Percentiles rank a stretch among this genome's conserved stretches.
Evolutionary conservation across 2,329 filamentous ascomycete species (phyloP).

Genomic region (Penicillium sp.): DNA sequence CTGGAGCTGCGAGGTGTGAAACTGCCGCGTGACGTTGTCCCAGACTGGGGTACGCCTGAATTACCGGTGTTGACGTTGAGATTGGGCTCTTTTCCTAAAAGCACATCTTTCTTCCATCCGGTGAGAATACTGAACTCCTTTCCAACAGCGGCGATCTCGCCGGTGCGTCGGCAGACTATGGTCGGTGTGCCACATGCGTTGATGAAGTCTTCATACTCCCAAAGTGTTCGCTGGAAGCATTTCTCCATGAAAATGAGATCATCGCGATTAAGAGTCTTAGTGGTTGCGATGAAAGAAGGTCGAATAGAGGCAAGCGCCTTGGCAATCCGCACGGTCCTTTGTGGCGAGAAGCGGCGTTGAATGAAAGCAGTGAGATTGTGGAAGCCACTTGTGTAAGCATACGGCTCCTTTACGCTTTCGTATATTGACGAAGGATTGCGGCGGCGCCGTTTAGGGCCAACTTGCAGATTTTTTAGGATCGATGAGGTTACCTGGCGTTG

Average conservation of each 20-base stretch:
- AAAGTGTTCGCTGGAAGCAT: conserved; percentile 87
- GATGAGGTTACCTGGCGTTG: conserved; percentile 44
- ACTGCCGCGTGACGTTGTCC: conserved; percentile 47
- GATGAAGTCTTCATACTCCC: conserved; percentile 92
- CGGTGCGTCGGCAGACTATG: conserved; percentile 85
- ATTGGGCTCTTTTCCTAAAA: conserved; percentile 84
- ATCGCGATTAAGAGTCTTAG: conserved; percentile 79
- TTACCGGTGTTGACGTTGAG: conserved; percentile 77
- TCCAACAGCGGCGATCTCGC: conserved; percentile 91
- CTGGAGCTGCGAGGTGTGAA: conserved; percentile 49
- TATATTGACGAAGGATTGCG: conserved; percentile 83
- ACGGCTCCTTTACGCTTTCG: conserved; percentile 83
- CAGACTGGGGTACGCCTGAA: conserved; percentile 34
- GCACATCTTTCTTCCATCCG: conserved; percentile 86
- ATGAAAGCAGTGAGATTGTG: conserved; percentile 82
- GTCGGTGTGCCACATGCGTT: conserved; percentile 85
- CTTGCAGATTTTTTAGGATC: conserved; percentile 42
- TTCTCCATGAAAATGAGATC: conserved; percentile 98
- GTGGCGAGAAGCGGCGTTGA: conserved; percentile 71
- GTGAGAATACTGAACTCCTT: conserved; percentile 97
- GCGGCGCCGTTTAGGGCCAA: conserved; percentile 50
- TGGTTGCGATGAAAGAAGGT: conserved; percentile 89
- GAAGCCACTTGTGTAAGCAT: conserved; percentile 86
- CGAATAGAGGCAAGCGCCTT: conserved; percentile 86
- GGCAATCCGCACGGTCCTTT: conserved; percentile 77